Evolutionary conservation across 2,329 filamentous ascomycete species (phyloP).

Genomic region (Celoporthe dispersa): DNA sequence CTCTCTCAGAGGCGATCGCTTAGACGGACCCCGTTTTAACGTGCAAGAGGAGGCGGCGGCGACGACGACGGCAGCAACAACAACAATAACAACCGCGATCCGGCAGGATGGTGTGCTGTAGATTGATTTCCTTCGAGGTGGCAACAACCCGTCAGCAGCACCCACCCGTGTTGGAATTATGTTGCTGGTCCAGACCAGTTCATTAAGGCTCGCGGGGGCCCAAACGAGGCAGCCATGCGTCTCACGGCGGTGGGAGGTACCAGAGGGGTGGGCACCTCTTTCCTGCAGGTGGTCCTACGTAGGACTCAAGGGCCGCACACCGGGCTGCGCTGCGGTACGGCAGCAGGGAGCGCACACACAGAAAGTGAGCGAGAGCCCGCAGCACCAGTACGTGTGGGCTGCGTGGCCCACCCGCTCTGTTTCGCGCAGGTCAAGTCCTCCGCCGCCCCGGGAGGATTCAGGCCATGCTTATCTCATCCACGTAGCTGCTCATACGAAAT

Average conservation of each 20-base stretch:
- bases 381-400: background rate
- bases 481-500: background rate
- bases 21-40: background rate
- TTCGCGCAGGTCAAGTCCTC: background rate
- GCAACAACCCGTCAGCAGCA: constrained; percentile 10
- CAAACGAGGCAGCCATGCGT: background rate
- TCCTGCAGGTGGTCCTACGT: constrained; percentile 8
- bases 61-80: background rate
- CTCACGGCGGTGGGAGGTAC: background rate
- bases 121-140: background rate
- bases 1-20: background rate
- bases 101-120: constrained; percentile 7
- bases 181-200: background rate
- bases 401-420: background rate
- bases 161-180: background rate
- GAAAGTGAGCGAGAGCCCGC: background rate
- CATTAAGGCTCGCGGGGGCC: constrained; percentile 1
- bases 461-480: constrained; percentile 1
- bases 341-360: background rate
- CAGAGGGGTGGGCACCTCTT: background rate
- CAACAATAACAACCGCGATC: background rate
- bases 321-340: background rate
- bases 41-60: background rate
- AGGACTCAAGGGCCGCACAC: background rate
- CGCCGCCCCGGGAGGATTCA: background rate